Conservation (phyloP, 176 grass and related monocot genomes). For the Canna indica region DNA sequence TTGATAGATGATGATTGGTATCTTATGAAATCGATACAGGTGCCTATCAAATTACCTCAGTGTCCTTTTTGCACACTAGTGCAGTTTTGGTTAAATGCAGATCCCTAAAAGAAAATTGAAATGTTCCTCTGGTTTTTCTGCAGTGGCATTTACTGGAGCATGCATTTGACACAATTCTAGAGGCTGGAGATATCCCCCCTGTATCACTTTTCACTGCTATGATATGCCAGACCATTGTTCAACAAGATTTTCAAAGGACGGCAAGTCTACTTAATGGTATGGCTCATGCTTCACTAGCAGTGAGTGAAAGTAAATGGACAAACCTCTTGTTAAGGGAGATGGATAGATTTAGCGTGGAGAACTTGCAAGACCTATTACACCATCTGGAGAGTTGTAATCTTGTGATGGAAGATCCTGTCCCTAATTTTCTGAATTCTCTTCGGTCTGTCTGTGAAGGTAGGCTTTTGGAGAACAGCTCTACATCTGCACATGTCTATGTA, state of each 20-base stretch:
- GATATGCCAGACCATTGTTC: conserved; percentile 30
- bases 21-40: background rate
- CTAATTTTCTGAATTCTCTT: conserved; percentile 29
- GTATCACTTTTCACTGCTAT: conserved; percentile 31
- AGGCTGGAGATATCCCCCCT: conserved; percentile 31
- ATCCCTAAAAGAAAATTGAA: background rate
- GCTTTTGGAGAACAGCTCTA: conserved; percentile 14
- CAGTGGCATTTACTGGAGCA: conserved; percentile 40
- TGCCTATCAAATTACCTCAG: too few relatives aligned
- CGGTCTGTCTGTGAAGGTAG: conserved; percentile 6
- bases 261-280: conserved; percentile 30
- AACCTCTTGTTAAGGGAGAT: conserved; percentile 24
- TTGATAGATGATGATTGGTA: background rate
- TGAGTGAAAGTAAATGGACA: conserved; percentile 30
- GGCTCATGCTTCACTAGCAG: conserved; percentile 35
- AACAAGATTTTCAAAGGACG: conserved; percentile 25
- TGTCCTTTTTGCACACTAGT: too few relatives aligned
- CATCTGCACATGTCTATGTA: conserved; percentile 9
- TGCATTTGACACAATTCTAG: conserved; percentile 38
- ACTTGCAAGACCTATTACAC: conserved; percentile 24
- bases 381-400: conserved; percentile 29
- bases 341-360: conserved; percentile 11
- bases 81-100: too few relatives aligned
- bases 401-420: conserved; percentile 36
- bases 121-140: conserved; percentile 15